Conservation (phyloP, 176 grass and related monocot genomes). For the Secale cereale region DNA sequence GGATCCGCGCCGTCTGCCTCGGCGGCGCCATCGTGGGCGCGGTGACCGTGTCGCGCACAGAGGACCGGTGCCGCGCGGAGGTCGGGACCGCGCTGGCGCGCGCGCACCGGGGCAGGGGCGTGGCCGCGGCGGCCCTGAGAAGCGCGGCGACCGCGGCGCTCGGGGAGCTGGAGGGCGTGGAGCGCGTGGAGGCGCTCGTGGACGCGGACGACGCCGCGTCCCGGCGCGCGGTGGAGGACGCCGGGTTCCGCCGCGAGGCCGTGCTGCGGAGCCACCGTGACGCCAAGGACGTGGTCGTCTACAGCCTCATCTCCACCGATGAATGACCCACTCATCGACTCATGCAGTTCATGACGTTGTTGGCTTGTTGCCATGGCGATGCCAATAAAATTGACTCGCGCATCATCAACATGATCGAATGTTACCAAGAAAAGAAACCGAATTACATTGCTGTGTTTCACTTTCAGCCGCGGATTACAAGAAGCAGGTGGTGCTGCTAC, state of each 20-base stretch:
- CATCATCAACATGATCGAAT: background rate
- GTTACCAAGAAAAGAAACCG: background rate
- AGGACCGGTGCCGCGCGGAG: constrained; percentile 52
- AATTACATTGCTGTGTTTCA: constrained; percentile 17
- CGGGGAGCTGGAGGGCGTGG: constrained; percentile 46
- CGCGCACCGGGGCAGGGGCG: constrained; percentile 51
- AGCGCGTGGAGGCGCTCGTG: constrained; percentile 80
- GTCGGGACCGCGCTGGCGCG: constrained; percentile 49
- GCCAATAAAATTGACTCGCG: background rate
- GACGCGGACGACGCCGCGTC: constrained; percentile 45
- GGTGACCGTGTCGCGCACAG: constrained; percentile 56
- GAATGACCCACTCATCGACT: constrained; percentile 34
- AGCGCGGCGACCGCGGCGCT: constrained; percentile 22
- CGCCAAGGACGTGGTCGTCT: constrained; percentile 52
- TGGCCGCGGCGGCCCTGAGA: constrained; percentile 51
- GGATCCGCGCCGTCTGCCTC: constrained; percentile 66
- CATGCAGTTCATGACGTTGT: background rate
- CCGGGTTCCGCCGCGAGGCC: constrained; percentile 67
- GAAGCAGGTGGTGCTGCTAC: background rate
- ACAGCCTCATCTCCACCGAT: constrained; percentile 68
- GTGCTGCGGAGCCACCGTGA: constrained; percentile 54
- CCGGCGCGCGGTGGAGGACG: constrained; percentile 60
- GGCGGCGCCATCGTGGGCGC: constrained; percentile 43
- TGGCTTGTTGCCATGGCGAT: background rate
- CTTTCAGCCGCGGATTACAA: constrained; percentile 22